Base-by-base conservation (phyloP, 2,329 filamentous ascomycete species). In the Colletotrichum musae region DNA sequence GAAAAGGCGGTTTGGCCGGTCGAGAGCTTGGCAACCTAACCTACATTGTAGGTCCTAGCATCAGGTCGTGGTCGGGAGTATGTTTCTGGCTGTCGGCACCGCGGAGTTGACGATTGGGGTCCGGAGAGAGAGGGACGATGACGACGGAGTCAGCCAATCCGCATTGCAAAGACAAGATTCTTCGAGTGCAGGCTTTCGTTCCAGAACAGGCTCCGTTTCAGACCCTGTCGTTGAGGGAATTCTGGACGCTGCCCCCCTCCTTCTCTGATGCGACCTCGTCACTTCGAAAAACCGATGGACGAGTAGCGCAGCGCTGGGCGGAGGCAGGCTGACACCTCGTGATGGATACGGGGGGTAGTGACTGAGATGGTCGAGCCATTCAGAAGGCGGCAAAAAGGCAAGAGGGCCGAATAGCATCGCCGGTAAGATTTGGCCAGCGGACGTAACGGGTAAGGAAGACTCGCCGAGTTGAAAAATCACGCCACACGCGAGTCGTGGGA, bases 401-500 rank as follows among this genome's bases (percentile, higher is more conserved):
- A 2, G 4, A 10, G 45, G 18, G 18, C 26, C n/a, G 39, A n/a
- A 45, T 45, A 15, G 36, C 41, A 51, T 32, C 21, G 10, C 58
- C 36, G 58, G 48, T 52, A 24, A 51, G 28, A 36, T 51, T 43
- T 28, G 4, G 24, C 41, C 41, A 43, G 18, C 32, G 36, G 45
- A 43, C 53, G 53, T 39, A 51, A 45, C 16, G 53, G 28, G 45
- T 51, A 57, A 64, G 61, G 53, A 32, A 9, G 45, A 32, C 36
- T 39, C 48, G 32, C 54, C 13, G 56, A 60, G 18, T 65, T 51
- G 48, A 36, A n/a, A 56, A 60, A 65, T 69, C 66, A 69, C 66
- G 66, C 66, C 66, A 69, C 50, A 15, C 54, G 18, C 61, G 66
- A 69, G 66, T 69, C 66, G 66, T 45, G 66, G 21, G 54, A 41